A percentile compares a stretch with the other conserved stretches of the same genome.
Evolutionary conservation across 495 filamentous ascomycete genomes (phyloP).

Genomic region (Letharia columbiana): DNA sequence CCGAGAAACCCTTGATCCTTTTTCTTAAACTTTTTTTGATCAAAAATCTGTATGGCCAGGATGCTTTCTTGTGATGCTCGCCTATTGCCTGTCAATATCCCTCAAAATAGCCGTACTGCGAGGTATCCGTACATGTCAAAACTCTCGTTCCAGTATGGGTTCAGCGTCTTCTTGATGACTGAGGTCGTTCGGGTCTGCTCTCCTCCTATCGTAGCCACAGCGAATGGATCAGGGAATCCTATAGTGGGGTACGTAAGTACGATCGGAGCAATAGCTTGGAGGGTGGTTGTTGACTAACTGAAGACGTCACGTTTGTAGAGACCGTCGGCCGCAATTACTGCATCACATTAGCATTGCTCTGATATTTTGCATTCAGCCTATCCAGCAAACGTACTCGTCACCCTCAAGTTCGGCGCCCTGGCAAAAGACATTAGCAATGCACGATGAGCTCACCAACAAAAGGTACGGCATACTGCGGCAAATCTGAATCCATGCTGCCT

Average conservation of each 20-base stretch:
- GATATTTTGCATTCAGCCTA: neutral
- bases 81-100: conserved; percentile 38
- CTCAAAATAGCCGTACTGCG: neutral
- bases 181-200: conserved; percentile 94
- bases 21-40: conserved; percentile 99
- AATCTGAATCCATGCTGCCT: conserved; percentile 50
- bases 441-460: conserved; percentile 4
- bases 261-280: neutral
- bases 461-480: conserved; percentile 45
- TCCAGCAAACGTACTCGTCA: conserved; percentile 48
- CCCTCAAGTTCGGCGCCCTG: conserved; percentile 52
- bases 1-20: conserved; percentile 99
- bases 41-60: conserved; percentile 94
- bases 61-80: conserved; percentile 88
- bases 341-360: conserved; percentile 14
- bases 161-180: conserved; percentile 93
- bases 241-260: conserved; percentile 15
- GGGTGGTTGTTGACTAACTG: conserved; percentile 48
- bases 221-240: conserved; percentile 98
- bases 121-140: conserved; percentile 75
- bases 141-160: conserved; percentile 98
- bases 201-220: conserved; percentile 89
- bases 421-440: conserved; percentile 31
- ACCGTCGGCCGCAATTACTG: conserved; percentile 97
- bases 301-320: conserved; percentile 99